Evolutionary conservation across 176 grass and related monocot species (phyloP), one percentile per base, ranked within the genome.

Genomic region (Zea luxurians): DNA sequence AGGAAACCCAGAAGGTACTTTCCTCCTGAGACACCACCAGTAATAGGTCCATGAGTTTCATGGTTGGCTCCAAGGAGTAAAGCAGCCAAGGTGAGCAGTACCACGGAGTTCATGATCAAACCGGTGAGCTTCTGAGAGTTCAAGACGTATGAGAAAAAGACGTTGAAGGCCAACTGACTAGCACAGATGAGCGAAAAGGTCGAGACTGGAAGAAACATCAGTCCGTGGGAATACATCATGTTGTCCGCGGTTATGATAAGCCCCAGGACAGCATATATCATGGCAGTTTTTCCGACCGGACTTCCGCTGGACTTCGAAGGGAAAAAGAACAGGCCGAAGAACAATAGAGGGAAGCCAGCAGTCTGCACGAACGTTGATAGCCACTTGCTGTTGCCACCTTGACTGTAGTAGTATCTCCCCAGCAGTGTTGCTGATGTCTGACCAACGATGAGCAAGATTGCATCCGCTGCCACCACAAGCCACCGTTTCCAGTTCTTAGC

Each of bases 351-450:
- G 27, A 93, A 97, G 36, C 70, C 91, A 3, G 82, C 82, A 1
- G 89, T 89, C 45, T 88, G 89, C 38, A 92, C 80, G 16, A 93
- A 69, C 17, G 94, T 82, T 27, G 88, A 49, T 48, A 97, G 61
- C 91, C 94, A 97, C 74, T 80, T 90, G 75, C 91, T 91, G 34
- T 74, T 80, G 40, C 94, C 94, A 10, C 94, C 94, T 87, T 97
- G 87, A 40, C 78, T 53, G 73, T 93, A 97, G 89, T 97, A 97
- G 68, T 91, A 93, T 55, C 94, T 88, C 37, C 85, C 91, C 4
- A 93, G 83, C 6, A 97, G 61, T 10, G 84, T 84, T 1, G 91
- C 94, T 2, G 84, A 50, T 20, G 87, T 89, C 73, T 97, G 84
- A 38, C 94, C 91, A 3, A 40, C 75, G 3, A 90, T 81, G 66